Evolutionary conservation across 169 alveolate species (phyloP), one percentile per base, ranked within the genome.

Genomic region (Cryptosporidium sp.): DNA sequence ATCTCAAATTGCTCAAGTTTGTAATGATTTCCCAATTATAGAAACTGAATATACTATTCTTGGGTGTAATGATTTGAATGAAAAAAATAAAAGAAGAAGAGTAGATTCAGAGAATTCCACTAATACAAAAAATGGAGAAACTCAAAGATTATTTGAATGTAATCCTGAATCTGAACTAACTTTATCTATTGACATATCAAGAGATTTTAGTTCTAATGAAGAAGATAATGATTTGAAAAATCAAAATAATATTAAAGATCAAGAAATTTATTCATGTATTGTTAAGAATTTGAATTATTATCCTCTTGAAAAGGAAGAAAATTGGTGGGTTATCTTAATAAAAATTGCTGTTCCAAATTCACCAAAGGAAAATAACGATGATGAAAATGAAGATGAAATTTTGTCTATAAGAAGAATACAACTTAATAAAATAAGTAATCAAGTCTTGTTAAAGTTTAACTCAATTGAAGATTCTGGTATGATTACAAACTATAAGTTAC

Each of bases 301-400:
- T 94, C 99, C 99, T 8, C 94, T 95, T 85, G 99, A 95, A 85
- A 98, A 98, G 94, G 98, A 96, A 85, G 99, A 99, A 89, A 94
- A 97, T 91, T 99, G 99, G 99, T 99, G 99, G 99, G 93, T 99
- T 39, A 96, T 99, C 44, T 93, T 98, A 3, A 96, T 96, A 85
- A 94, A 96, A 14, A 93, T 93, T 51, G 85, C 95, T 31, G 96
- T 97, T 87, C 93, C 96, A 56, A 94, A 97, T 31, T 75, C 92
- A 18, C 95, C 97, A 70, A 93, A 97, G 95, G 87, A 97, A 94
- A 92, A 98, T 92, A 93, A 96, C 75, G 91, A 95, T 92, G 26
- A 93, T 86, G 69, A 84, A 85, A 80, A 93, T 69, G 93, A 85
- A 58, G 84, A 69, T 75, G 87, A 75, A 84, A 61, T 87, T n/a